Evolutionary conservation across 805 yeast species (phyloP).

Genomic region (Kazachstania taianensis): DNA sequence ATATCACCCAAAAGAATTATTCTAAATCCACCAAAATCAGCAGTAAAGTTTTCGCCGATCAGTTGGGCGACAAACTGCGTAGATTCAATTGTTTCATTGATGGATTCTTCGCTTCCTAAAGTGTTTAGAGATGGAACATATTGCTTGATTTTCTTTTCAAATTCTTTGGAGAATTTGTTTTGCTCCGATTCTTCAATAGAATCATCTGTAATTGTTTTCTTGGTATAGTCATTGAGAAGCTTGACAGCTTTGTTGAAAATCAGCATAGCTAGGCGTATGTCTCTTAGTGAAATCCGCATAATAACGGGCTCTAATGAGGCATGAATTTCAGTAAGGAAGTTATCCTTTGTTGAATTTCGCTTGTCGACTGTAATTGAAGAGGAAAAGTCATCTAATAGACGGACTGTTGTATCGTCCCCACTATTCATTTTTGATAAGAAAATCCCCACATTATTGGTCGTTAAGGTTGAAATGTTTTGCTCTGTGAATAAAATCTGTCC

Average conservation of each 20-base stretch:
- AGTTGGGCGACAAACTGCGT: slow-evolving; percentile 35
- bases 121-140: slow-evolving; percentile 58
- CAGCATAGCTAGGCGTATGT: slow-evolving; percentile 66
- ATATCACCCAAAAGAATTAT: slow-evolving; percentile 81
- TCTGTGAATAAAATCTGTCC: slow-evolving; percentile 66
- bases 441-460: slow-evolving; percentile 76
- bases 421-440: slow-evolving; percentile 69
- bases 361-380: slow-evolving; percentile 63
- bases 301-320: slow-evolving; percentile 71
- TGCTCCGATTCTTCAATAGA: slow-evolving; percentile 20
- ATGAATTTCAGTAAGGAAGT: slow-evolving; percentile 52
- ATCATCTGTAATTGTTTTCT: not conserved
- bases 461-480: slow-evolving; percentile 54
- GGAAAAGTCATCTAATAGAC: slow-evolving; percentile 85
- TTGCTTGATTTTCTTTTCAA: slow-evolving; percentile 42
- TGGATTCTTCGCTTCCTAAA: slow-evolving; percentile 25
- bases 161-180: slow-evolving; percentile 46
- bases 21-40: slow-evolving; percentile 65
- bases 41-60: slow-evolving; percentile 57
- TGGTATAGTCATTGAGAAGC: slow-evolving; percentile 26
- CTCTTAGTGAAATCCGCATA: slow-evolving; percentile 75
- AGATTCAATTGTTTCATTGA: slow-evolving; percentile 4
- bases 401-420: slow-evolving; percentile 47
- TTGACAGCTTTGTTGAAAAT: slow-evolving; percentile 66
- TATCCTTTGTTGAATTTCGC: slow-evolving; percentile 50